Percentiles rank a stretch among this genome's conserved stretches.
phyloP scores from a whole-genome alignment of 352 stramenopile species.

The Pythium insidiosum region DNA sequence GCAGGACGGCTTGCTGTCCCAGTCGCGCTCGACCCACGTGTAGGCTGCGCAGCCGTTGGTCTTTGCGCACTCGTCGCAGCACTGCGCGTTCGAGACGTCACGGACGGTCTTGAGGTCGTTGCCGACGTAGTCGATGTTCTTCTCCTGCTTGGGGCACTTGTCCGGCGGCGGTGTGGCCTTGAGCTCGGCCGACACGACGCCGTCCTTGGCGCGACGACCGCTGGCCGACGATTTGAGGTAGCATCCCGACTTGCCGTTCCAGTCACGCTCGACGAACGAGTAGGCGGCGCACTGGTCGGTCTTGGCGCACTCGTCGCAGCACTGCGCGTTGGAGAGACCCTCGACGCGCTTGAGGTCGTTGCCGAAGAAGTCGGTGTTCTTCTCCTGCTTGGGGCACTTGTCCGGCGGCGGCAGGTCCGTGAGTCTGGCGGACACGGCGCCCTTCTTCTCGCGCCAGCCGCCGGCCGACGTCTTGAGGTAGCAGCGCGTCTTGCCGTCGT shows the following conservation, averaged over 20 bases:
- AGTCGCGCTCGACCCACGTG: constrained; percentile 25
- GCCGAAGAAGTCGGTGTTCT: constrained; percentile 8
- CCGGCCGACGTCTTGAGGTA: constrained; percentile 34
- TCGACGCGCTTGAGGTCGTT: constrained; percentile 28
- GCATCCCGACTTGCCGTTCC: constrained; percentile 31
- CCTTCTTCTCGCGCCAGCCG: constrained; percentile 18
- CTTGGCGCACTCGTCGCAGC: constrained; percentile 31
- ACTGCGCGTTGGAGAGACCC: constrained; percentile 19
- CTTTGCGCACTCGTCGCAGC: constrained; percentile 14
- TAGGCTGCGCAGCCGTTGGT: constrained; percentile 14
- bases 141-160: constrained; percentile 1
- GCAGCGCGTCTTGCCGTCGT: constrained; percentile 25
- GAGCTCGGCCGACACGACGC: constrained; percentile 18
- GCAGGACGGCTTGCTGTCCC: constrained; percentile 30
- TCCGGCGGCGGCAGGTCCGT: constrained; percentile 1
- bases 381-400: constrained; percentile 10
- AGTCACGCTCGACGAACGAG: constrained; percentile 42
- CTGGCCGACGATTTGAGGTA: constrained; percentile 32
- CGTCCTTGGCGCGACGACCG: constrained; percentile 15
- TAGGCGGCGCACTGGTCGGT: constrained; percentile 37
- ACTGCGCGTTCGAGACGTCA: not conserved
- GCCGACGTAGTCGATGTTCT: constrained; percentile 5
- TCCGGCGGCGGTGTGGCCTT: not conserved
- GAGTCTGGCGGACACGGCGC: constrained; percentile 4
- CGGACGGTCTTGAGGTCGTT: constrained; percentile 5